Percentiles rank a stretch among this genome's conserved stretches.
Evolutionary conservation across 371 early-diverging fungal genomes (phyloP).

Genomic region (Nematocida ironsii): DNA sequence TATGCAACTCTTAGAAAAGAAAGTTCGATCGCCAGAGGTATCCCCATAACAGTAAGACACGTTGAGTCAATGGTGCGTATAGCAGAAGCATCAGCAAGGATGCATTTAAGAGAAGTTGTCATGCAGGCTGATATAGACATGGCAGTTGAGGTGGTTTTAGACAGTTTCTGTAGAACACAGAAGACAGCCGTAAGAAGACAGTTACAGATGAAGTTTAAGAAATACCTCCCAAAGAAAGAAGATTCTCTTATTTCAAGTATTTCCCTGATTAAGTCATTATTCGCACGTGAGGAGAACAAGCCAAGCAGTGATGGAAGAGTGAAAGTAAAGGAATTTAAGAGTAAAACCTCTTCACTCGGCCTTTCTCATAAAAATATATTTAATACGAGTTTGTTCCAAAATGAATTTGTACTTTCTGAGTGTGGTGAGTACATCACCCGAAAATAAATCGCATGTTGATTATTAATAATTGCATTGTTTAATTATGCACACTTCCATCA

Average conservation of each 20-base stretch:
- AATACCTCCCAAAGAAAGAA: conserved; percentile 60
- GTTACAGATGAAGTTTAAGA: conserved; percentile 67
- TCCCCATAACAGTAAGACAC: conserved; percentile 97
- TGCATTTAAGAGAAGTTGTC: conserved; percentile 89
- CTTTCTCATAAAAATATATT: conserved; percentile 15
- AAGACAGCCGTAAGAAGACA: conserved; percentile 83
- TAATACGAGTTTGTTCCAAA: not conserved
- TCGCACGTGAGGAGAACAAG: not conserved
- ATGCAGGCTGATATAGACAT: conserved; percentile 85
- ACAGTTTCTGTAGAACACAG: conserved; percentile 89
- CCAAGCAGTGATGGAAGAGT: not conserved
- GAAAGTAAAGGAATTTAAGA: conserved; percentile 14
- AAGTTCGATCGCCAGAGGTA: conserved; percentile 78
- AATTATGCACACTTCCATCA: not conserved
- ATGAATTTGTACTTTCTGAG: not conserved
- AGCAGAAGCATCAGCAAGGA: conserved; percentile 90
- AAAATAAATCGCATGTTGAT: conserved; percentile 4
- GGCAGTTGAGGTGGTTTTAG: conserved; percentile 85
- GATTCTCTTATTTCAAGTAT: conserved; percentile 7
- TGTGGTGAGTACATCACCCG: conserved; percentile 8
- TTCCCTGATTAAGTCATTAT: not conserved
- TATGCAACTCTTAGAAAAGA: conserved; percentile 88
- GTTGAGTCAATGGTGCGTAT: conserved; percentile 94
- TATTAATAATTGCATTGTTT: not conserved
- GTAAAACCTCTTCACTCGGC: conserved; percentile 6